A percentile compares a stretch with the other conserved stretches of the same genome.
Conservation (phyloP, 2,329 filamentous ascomycete species). For the Neobulgaria alba region DNA sequence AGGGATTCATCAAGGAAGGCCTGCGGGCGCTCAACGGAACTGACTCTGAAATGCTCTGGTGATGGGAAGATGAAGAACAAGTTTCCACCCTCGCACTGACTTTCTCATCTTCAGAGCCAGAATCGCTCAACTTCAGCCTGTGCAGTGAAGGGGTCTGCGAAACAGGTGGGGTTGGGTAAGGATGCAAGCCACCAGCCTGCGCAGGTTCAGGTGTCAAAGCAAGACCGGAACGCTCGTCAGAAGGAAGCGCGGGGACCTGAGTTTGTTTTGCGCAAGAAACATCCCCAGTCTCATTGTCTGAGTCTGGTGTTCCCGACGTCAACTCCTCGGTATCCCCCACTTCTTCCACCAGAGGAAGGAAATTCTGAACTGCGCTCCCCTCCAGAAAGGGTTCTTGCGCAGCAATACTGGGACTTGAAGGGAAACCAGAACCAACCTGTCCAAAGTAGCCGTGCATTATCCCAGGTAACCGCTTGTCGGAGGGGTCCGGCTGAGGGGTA, state of each 20-base stretch:
- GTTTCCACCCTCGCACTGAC: conserved; percentile 27
- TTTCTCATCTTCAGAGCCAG: conserved; percentile 33
- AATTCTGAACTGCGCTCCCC: conserved; percentile 16
- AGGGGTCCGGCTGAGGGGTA: conserved; percentile 86
- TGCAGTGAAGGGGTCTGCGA: conserved; percentile 40
- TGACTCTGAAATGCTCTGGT: conserved; percentile 38
- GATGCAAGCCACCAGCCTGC: conserved; percentile 24
- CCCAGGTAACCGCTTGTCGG: conserved; percentile 89
- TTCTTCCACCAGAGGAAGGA: conserved; percentile 17
- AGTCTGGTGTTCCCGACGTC: conserved; percentile 22
- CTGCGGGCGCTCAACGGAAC: conserved; percentile 35
- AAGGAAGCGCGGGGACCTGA: conserved; percentile 15
- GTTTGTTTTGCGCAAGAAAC: conserved; percentile 17
- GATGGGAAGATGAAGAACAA: conserved; percentile 27
- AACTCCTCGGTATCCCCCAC: conserved; percentile 15
- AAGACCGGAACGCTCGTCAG: conserved; percentile 19
- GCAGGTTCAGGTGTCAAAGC: conserved; percentile 18
- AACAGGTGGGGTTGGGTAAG: conserved; percentile 51
- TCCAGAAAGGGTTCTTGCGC: conserved; percentile 24
- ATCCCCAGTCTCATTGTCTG: conserved; percentile 19
- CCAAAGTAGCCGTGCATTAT: conserved; percentile 95
- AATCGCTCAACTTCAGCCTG: conserved; percentile 34
- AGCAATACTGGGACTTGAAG: conserved; percentile 31
- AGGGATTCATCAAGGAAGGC: conserved; percentile 44
- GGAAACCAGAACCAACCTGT: conserved; percentile 93